Evolutionary conservation across 352 stramenopile genomes (phyloP).

Genomic region (Elongisporangium senticosum): DNA sequence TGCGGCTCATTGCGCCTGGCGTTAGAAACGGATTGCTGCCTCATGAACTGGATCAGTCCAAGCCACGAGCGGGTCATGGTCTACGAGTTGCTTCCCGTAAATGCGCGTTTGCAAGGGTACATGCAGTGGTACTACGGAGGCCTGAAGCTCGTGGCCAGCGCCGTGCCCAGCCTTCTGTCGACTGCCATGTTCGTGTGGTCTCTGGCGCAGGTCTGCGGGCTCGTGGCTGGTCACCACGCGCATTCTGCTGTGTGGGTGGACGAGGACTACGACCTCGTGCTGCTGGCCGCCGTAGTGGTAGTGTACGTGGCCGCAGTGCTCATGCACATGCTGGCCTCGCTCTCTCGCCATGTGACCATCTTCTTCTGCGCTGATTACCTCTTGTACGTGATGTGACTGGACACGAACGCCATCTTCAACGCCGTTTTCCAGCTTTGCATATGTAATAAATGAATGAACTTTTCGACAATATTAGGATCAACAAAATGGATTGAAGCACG

Average conservation of each 20-base stretch:
- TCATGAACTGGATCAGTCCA: conserved; percentile 63
- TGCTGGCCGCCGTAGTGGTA: conserved; percentile 32
- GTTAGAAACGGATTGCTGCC: conserved; percentile 31
- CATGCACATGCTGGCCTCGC: conserved; percentile 42
- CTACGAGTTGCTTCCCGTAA: conserved; percentile 29
- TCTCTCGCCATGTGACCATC: conserved; percentile 55
- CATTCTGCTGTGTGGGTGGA: conserved; percentile 8
- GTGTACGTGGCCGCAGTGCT: conserved; percentile 50
- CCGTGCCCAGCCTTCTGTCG: conserved; percentile 31
- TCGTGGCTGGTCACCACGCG: background rate
- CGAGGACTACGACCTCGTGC: conserved; percentile 28
- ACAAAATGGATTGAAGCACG: background rate
- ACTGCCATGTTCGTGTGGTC: conserved; percentile 40
- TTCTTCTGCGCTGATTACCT: conserved; percentile 74
- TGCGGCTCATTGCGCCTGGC: conserved; percentile 25
- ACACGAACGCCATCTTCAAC: background rate
- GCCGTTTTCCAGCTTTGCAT: background rate
- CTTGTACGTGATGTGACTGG: conserved; percentile 21
- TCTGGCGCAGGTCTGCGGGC: conserved; percentile 20
- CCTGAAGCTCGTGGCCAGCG: conserved; percentile 48
- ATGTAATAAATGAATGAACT: background rate
- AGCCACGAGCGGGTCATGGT: conserved; percentile 40
- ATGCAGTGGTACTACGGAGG: conserved; percentile 54
- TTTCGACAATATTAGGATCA: background rate
- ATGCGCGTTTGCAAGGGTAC: conserved; percentile 26